Conservation (phyloP, 2,329 filamentous ascomycete species). For the Neofusicoccum umdonicola region DNA sequence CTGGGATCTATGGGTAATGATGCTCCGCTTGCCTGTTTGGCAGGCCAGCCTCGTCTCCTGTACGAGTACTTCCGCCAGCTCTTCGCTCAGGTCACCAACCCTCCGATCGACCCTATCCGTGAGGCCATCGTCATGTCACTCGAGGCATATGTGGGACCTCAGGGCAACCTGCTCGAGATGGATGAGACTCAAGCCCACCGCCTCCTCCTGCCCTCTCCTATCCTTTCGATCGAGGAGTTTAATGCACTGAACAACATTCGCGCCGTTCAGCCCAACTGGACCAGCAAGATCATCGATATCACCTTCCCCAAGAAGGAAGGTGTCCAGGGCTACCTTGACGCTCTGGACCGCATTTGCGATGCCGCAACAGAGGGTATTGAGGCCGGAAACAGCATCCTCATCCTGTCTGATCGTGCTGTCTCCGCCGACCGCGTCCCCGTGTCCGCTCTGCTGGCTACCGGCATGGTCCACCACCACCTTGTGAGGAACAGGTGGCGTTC, state of each 20-base stretch:
- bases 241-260: slow-evolving; percentile 80
- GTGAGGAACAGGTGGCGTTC: slow-evolving; percentile 96
- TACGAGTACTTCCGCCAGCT: slow-evolving; percentile 98
- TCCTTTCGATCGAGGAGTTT: slow-evolving; percentile 87
- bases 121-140: slow-evolving; percentile 98
- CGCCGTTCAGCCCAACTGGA: slow-evolving; percentile 73
- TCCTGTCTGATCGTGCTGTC: slow-evolving; percentile 85
- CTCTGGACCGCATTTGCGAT: slow-evolving; percentile 84
- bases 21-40: slow-evolving; percentile 85
- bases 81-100: slow-evolving; percentile 97
- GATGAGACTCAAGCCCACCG: slow-evolving; percentile 83
- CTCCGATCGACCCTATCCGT: slow-evolving; percentile 93
- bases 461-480: slow-evolving; percentile 92
- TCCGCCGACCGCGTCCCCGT: slow-evolving; percentile 79
- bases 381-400: slow-evolving; percentile 77
- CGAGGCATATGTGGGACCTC: slow-evolving; percentile 92
- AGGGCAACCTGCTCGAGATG: slow-evolving; percentile 95
- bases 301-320: slow-evolving; percentile 88
- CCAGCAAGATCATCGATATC: slow-evolving; percentile 84
- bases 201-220: slow-evolving; percentile 80
- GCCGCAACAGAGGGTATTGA: slow-evolving; percentile 81
- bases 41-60: slow-evolving; percentile 81
- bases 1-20: slow-evolving; percentile 98
- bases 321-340: slow-evolving; percentile 77
- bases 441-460: slow-evolving; percentile 81